Evolutionary conservation across 441 rosid genomes (phyloP).

Genomic region (Euphorbia neoarborescens): DNA sequence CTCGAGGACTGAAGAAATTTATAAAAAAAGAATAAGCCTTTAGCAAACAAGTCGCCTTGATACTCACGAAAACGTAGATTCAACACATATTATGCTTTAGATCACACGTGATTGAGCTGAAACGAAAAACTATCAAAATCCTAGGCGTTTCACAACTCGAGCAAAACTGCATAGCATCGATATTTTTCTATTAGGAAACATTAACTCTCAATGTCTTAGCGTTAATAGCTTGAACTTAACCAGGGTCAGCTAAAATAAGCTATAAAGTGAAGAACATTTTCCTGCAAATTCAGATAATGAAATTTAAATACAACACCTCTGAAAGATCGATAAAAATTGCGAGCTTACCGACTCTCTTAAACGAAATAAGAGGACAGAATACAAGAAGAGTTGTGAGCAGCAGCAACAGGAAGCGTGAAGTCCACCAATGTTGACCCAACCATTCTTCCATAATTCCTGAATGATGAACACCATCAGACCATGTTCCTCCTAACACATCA

Average conservation of each 20-base stretch:
- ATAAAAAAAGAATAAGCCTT: neutral
- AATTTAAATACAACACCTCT: too few species aligned
- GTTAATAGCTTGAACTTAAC: neutral
- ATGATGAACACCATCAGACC: constrained; percentile 38
- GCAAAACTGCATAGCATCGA: too few species aligned
- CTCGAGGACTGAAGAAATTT: neutral
- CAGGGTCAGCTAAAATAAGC: neutral
- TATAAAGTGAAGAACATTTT: neutral
- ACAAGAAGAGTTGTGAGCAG: constrained; percentile 42
- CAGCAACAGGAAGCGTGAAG: constrained; percentile 38
- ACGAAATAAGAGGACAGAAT: constrained; percentile 48
- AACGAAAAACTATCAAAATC: neutral
- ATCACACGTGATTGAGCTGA: neutral
- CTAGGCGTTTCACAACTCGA: neutral
- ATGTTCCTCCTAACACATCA: constrained; percentile 51
- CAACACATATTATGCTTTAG: neutral
- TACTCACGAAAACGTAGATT: neutral
- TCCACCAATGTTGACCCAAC: constrained; percentile 53
- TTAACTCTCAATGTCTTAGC: too few species aligned
- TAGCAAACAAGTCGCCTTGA: neutral
- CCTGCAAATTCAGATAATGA: neutral
- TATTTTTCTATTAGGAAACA: too few species aligned
- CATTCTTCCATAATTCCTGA: constrained; percentile 48
- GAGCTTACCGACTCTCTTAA: constrained; percentile 49
- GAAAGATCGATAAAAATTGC: neutral